Evolutionary conservation across 345 rosid genomes (phyloP), one percentile per base, ranked within the genome.

Genomic region (Cardamine chenopodiifolia): DNA sequence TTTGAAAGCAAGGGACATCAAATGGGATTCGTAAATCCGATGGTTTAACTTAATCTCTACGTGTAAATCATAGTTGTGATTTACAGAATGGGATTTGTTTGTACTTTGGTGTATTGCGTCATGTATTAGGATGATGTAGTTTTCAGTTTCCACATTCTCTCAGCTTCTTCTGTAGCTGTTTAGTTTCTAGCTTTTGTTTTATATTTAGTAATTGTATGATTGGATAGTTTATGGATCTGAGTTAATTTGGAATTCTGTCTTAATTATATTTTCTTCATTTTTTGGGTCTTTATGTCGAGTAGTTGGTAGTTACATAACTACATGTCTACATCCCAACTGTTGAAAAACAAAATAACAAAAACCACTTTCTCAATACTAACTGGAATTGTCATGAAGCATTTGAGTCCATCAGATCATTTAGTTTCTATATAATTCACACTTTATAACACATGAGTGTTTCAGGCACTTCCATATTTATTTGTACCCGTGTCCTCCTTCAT

Each of bases 71-170:
- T 35, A 49, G 54, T 4, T 25, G 49, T 47, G 72, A 34, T 66
- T 66, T 57, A 26, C 42, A 47, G 3, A 57, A 56, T 57, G 67
- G 53, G 42, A 35, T 47, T 66, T 58, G 25, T 25, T 74, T 66
- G 53, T 66, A 49, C 49, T 17, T 49, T 68, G 11, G 7, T 75
- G 70, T 68, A 68, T 52, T 31, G 47, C 68, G 70, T 68, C 14
- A 52, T 61, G 54, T 59, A 20, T 56, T 73, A 73, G 78, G 66
- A 22, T 65, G 49, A 44, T 74, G 54, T 58, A 64, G 61, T 61
- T 75, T 49, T 68, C 20, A 64, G 58, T 59, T 74, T 57, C 48
- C 26, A 65, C 50, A 23, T 59, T 34, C 68, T 29, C 37, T 23
- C 48, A 42, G 48, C 68, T 59, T 47, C 52, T 50, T 67, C 26